Evolutionary conservation across 2,329 filamentous ascomycete genomes (phyloP), one percentile per base, ranked within the genome.

Genomic region (Verticillium alfalfae): DNA sequence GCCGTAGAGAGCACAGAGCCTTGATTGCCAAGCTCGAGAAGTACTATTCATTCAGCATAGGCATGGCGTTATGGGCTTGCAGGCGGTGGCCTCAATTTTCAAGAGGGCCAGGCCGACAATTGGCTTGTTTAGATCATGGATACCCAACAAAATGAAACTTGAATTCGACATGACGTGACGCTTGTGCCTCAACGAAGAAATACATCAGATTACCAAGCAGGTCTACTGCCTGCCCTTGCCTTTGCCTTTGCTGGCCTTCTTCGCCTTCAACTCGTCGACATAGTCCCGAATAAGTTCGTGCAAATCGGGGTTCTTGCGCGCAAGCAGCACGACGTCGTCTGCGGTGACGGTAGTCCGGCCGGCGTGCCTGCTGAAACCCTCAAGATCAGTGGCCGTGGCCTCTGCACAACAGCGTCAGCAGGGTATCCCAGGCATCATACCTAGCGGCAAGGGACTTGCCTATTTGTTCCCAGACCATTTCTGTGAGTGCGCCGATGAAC

Each of bases 381-480:
- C 84, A 22, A 87, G 74, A 64, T 87, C 84, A 16, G 78, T 73
- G 0, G 84, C 84, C 2, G 86, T 79, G 59, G 81, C 84, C 68
- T 86, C 84, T 86, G 58, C n/a, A 5, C 26, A 41, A 16, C 12
- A 13, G n/a, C n/a, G 13, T 56, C n/a, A 34, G 54, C 54, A 16
- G 31, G 12, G n/a, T 5, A 16, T 31, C 13, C 13, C n/a, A 34
- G 8, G 13, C 16, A 18, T 15, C 12, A n/a, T 56, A 6, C 7
- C 12, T 31, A 13, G 38, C 3, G 22, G 49, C 3, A 18, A 15
- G 2, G 49, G 34, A 67, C 76, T 56, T 81, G 94, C 92, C 90
- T 59, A 97, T 90, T 67, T 96, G 93, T 1, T 88, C 84, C 87
- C 91, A 97, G 8, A 94, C 89, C 74, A 96, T 85, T 74, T 97